phyloP scores from a whole-genome alignment of 2,329 filamentous ascomycete genomes.

The Fusarium tupiense region DNA sequence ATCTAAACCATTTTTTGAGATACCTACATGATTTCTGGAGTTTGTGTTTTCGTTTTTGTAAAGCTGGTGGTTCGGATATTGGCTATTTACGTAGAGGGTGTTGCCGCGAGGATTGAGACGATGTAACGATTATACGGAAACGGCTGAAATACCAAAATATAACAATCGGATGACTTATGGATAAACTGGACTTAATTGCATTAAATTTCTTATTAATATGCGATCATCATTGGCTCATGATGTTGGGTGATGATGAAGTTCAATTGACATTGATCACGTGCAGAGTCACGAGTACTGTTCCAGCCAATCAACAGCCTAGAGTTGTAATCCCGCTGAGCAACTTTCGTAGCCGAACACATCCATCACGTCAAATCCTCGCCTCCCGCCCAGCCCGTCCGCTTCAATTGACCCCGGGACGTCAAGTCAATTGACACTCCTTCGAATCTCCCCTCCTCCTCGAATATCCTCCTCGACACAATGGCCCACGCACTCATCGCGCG shows the following conservation, averaged over 20 bases:
- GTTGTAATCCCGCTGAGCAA: constrained; percentile 55
- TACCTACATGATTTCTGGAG: constrained; percentile 11
- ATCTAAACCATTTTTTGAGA: not conserved
- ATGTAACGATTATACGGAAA: constrained; percentile 29
- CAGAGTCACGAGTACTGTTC: constrained; percentile 32
- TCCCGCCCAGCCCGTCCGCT: constrained; percentile 36
- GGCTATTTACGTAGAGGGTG: constrained; percentile 24
- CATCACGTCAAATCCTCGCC: constrained; percentile 45
- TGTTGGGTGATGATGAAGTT: not conserved
- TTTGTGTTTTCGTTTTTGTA: constrained; percentile 23
- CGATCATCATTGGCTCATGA: not conserved
- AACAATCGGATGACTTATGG: not conserved
- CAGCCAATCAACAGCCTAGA: constrained; percentile 50
- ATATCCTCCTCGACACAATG: constrained; percentile 41
- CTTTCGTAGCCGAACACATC: constrained; percentile 45
- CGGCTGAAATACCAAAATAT: constrained; percentile 17
- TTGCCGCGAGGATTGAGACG: constrained; percentile 28
- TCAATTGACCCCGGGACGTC: constrained; percentile 43
- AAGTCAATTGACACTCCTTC: constrained; percentile 44
- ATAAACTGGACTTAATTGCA: not conserved
- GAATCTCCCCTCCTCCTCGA: constrained; percentile 17
- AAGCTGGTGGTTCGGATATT: constrained; percentile 6
- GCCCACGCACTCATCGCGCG: constrained; percentile 50
- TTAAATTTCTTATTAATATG: not conserved
- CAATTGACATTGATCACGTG: constrained; percentile 43